These are phyloP conservation scores for Podila minutissima DNA, from an alignment of 192 early-diverging fungal genomes.

Conservation along the genomic window DNA sequence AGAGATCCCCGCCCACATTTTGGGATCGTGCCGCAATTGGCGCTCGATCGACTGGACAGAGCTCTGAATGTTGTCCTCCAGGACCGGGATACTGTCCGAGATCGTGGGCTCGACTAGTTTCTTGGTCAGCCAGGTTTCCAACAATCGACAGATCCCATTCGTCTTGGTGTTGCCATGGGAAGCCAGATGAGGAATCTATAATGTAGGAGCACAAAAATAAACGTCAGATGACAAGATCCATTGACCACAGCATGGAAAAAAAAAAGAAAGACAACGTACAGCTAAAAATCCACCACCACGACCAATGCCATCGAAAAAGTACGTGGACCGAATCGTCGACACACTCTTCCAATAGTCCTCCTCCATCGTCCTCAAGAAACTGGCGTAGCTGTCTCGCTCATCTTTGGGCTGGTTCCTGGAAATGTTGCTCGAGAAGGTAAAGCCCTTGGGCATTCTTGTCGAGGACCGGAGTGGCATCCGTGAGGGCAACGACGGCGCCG, in stretches of 20 bases:
- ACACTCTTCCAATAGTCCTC: constrained; percentile 45
- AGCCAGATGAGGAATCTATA: constrained; percentile 49
- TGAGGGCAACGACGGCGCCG: constrained; percentile 9
- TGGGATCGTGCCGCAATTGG: constrained; percentile 20
- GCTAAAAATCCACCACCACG: constrained; percentile 47
- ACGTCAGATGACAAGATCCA: neutral
- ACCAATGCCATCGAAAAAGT: constrained; percentile 50
- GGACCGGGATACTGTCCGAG: constrained; percentile 45
- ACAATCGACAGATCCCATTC: constrained; percentile 34
- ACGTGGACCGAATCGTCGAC: constrained; percentile 42
- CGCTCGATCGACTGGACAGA: constrained; percentile 47
- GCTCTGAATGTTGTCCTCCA: constrained; percentile 51
- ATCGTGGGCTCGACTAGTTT: constrained; percentile 53
- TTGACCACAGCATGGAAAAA: neutral
- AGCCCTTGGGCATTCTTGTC: neutral
- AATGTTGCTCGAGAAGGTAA: constrained; percentile 24
- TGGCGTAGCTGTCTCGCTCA: constrained; percentile 17
- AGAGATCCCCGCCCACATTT: constrained; percentile 45
- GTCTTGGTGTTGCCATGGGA: constrained; percentile 55
- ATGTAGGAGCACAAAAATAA: neutral
- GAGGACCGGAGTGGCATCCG: constrained; percentile 6
- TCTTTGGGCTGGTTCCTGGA: constrained; percentile 12
- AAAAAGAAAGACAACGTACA: constrained; percentile 7
- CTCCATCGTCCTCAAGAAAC: constrained; percentile 25
- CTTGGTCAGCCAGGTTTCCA: constrained; percentile 46